Conservation (phyloP, 441 rosid genomes). For the Rhodomyrtus psidioides region DNA sequence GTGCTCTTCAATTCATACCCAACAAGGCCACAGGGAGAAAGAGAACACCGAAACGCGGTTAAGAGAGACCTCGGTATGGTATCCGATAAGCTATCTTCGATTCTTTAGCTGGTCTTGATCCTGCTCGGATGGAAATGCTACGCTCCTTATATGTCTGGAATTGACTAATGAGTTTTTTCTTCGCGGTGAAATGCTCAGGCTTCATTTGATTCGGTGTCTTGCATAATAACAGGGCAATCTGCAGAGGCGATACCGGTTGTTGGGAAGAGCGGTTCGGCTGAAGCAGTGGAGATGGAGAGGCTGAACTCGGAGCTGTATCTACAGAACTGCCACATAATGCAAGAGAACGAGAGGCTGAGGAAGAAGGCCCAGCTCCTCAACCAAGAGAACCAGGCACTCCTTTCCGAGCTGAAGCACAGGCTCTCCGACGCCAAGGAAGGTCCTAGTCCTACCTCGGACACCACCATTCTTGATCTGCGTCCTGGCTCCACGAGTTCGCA, state of each 20-base stretch:
- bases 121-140: background rate
- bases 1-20: background rate
- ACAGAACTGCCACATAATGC: background rate
- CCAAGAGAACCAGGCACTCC: background rate
- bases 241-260: background rate
- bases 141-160: background rate
- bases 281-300: background rate
- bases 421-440: background rate
- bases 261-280: background rate
- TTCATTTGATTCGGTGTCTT: background rate
- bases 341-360: slow-evolving; percentile 2
- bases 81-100: background rate
- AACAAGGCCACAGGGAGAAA: background rate
- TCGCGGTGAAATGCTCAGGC: background rate
- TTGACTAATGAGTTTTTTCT: background rate
- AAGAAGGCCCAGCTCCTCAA: slow-evolving; percentile 1
- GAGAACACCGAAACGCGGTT: background rate
- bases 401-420: background rate
- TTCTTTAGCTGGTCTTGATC: background rate
- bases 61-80: background rate
- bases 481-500: background rate
- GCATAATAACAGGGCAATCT: background rate
- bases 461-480: background rate
- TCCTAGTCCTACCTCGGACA: background rate
- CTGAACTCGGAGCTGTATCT: background rate